Evolutionary conservation across 2,329 filamentous ascomycete genomes (phyloP).

Genomic region (Cadophora luteo-olivacea): DNA sequence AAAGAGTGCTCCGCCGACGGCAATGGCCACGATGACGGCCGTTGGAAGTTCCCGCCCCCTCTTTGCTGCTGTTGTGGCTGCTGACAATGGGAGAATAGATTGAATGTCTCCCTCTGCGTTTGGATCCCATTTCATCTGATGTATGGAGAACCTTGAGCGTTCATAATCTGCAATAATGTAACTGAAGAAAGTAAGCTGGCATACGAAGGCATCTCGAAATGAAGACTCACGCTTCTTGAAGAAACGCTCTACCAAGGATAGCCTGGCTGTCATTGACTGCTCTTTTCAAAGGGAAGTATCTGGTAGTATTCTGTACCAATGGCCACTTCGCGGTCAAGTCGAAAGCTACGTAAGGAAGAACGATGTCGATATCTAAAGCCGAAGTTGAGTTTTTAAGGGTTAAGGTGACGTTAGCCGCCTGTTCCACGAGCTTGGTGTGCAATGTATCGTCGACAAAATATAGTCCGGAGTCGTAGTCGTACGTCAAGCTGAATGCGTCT

Average conservation of each 20-base stretch:
- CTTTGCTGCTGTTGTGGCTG: neutral
- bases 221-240: constrained; percentile 47
- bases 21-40: constrained; percentile 16
- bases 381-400: constrained; percentile 44
- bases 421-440: constrained; percentile 37
- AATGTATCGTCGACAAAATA: constrained; percentile 46
- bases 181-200: constrained; percentile 20
- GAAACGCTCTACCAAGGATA: constrained; percentile 49
- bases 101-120: constrained; percentile 30
- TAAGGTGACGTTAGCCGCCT: constrained; percentile 47
- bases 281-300: constrained; percentile 50
- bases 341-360: constrained; percentile 49
- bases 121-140: constrained; percentile 37
- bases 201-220: neutral
- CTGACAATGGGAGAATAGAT: constrained; percentile 29
- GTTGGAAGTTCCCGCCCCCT: constrained; percentile 12
- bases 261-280: constrained; percentile 45
- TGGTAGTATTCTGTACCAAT: constrained; percentile 36
- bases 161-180: constrained; percentile 49
- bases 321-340: constrained; percentile 47
- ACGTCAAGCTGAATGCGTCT: constrained; percentile 46
- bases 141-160: constrained; percentile 49
- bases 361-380: constrained; percentile 43
- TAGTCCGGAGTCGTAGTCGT: constrained; percentile 45
- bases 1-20: constrained; percentile 23